phyloP scores from a whole-genome alignment of 2,329 filamentous ascomycete species.

The Talaromyces rugulosus region DNA sequence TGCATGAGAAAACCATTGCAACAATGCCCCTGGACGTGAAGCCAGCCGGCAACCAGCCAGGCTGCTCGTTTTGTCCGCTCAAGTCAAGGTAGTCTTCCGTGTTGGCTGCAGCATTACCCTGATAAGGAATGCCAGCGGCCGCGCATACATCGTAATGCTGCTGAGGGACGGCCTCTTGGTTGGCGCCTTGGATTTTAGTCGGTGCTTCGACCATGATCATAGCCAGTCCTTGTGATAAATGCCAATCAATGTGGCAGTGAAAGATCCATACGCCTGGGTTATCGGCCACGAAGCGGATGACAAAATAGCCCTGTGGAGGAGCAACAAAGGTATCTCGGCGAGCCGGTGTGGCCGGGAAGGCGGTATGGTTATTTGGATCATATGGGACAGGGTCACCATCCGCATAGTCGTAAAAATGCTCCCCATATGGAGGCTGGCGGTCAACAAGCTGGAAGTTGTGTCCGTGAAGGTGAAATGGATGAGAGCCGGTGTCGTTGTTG shows the following conservation, averaged over 20 bases:
- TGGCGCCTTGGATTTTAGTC: conserved; percentile 52
- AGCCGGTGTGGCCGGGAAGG: conserved; percentile 56
- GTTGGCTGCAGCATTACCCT: conserved; percentile 72
- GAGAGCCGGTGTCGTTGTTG: conserved; percentile 39
- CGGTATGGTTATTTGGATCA: conserved; percentile 21
- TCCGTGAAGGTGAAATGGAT: conserved; percentile 52
- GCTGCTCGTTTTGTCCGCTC: conserved; percentile 53
- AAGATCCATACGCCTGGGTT: conserved; percentile 62
- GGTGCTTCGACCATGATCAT: conserved; percentile 63
- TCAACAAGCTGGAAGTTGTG: conserved; percentile 65
- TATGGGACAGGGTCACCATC: conserved; percentile 33
- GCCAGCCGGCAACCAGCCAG: conserved; percentile 57
- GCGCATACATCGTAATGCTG: conserved; percentile 11
- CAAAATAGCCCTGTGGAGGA: conserved; percentile 61
- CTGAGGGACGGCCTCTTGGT: conserved; percentile 52
- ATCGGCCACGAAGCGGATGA: conserved; percentile 50
- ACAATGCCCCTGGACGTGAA: conserved; percentile 68
- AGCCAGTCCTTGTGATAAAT: conserved; percentile 63
- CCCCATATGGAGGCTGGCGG: conserved; percentile 54
- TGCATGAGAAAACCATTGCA: conserved; percentile 66
- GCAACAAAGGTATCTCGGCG: conserved; percentile 66
- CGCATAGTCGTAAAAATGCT: conserved; percentile 49
- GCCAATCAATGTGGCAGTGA: conserved; percentile 81
- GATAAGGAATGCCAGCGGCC: conserved; percentile 44
- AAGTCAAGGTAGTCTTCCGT: conserved; percentile 60